Percentiles rank a stretch among this genome's conserved stretches.
Conservation (phyloP, 805 yeast genomes). For the Martiniozyma abietophila region DNA sequence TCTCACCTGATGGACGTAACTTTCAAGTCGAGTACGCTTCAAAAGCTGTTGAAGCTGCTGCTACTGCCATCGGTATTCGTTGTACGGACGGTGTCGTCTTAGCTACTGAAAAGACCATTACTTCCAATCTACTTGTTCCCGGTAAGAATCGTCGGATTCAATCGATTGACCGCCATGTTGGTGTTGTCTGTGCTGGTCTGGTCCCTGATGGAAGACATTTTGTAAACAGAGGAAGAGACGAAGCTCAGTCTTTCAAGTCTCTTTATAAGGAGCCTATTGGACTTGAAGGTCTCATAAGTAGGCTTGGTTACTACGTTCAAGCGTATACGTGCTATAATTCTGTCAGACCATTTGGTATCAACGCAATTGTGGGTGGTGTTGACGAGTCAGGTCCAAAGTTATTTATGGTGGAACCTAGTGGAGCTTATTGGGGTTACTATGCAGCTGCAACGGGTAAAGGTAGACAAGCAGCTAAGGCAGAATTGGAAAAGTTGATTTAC, state of each 20-base stretch:
- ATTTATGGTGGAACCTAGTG: slow-evolving; percentile 97
- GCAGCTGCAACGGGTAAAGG: slow-evolving; percentile 99
- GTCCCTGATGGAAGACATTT: slow-evolving; percentile 95
- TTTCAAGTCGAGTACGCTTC: slow-evolving; percentile 97
- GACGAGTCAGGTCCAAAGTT: slow-evolving; percentile 81
- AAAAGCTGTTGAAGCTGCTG: slow-evolving; percentile 96
- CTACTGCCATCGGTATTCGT: slow-evolving; percentile 89
- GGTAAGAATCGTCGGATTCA: slow-evolving; percentile 86
- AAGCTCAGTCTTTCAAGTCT: slow-evolving; percentile 69
- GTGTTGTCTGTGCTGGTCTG: slow-evolving; percentile 90
- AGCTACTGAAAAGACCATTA: slow-evolving; percentile 89
- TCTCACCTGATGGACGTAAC: slow-evolving; percentile 87
- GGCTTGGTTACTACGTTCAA: slow-evolving; percentile 86
- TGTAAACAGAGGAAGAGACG: slow-evolving; percentile 87
- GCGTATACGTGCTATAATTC: slow-evolving; percentile 94
- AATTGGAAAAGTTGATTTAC: slow-evolving; percentile 83
- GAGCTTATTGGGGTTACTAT: slow-evolving; percentile 92
- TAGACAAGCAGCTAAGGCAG: slow-evolving; percentile 95
- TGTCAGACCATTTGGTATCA: slow-evolving; percentile 95
- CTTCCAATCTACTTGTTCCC: slow-evolving; percentile 82
- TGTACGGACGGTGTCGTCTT: slow-evolving; percentile 91
- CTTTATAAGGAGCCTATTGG: slow-evolving; percentile 70
- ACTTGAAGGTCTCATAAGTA: slow-evolving; percentile 73
- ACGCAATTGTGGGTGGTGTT: slow-evolving; percentile 87
- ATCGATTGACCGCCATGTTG: slow-evolving; percentile 86